A percentile compares a stretch with the other conserved stretches of the same genome.
phyloP scores from a whole-genome alignment of 257 asterid species.

The Euphrasia confusa region DNA sequence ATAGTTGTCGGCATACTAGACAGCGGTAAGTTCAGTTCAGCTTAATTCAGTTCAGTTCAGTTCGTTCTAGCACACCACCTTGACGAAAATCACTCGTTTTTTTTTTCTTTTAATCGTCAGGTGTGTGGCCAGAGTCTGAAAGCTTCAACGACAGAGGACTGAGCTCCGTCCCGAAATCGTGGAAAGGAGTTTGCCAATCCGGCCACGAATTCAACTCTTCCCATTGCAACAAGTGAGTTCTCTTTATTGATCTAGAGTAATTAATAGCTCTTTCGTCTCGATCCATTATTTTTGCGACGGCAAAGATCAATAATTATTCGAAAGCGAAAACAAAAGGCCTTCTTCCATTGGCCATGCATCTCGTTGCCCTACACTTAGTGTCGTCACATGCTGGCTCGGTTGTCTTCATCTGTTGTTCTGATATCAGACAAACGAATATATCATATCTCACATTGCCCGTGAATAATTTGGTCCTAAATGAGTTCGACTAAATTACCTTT shows the following conservation, averaged over 20 bases:
- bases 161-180: conserved; percentile 60
- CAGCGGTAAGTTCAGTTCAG: conserved; percentile 40
- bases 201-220: conserved; percentile 71
- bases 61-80: too few species aligned
- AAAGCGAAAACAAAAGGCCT: not conserved
- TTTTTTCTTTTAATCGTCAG: conserved; percentile 28
- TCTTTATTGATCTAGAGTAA: too few species aligned
- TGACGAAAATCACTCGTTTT: not conserved
- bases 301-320: not conserved
- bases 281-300: too few species aligned
- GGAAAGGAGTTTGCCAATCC: conserved; percentile 85
- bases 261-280: too few species aligned
- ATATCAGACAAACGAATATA: not conserved
- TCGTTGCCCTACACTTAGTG: not conserved
- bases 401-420: not conserved
- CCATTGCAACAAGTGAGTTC: conserved; percentile 64
- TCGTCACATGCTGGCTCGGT: not conserved
- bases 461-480: not conserved
- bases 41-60: not conserved
- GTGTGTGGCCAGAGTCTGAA: conserved; percentile 89
- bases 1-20: conserved; percentile 73
- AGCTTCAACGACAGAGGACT: conserved; percentile 65
- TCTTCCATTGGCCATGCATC: not conserved
- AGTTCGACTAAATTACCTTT: not conserved
- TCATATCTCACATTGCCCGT: not conserved